phyloP scores from a whole-genome alignment of 31 red algal genomes.

The Asparagopsis taxiformis region DNA sequence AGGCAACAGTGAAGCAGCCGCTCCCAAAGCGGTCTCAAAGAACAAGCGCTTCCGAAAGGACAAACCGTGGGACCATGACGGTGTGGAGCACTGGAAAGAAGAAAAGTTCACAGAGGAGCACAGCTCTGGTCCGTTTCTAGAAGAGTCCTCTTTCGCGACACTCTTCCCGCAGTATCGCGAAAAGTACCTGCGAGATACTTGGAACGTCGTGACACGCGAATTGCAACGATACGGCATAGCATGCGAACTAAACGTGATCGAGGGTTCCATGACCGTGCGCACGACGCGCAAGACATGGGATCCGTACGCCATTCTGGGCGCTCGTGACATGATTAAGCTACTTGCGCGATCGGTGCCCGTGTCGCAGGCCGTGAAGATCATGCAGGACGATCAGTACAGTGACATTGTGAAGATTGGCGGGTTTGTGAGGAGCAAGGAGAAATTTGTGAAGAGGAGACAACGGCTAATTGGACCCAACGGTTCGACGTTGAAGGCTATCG shows the following conservation, averaged over 20 bases:
- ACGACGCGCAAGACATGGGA: slow-evolving; percentile 87
- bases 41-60: slow-evolving; percentile 79
- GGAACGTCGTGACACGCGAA: slow-evolving; percentile 69
- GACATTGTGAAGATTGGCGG: slow-evolving; percentile 88
- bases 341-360: slow-evolving; percentile 90
- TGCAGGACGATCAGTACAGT: slow-evolving; percentile 71
- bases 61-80: slow-evolving; percentile 95
- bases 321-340: slow-evolving; percentile 90
- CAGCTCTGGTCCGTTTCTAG: slow-evolving; percentile 74
- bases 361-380: slow-evolving; percentile 78
- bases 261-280: slow-evolving; percentile 88
- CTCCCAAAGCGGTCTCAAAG: background rate
- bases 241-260: slow-evolving; percentile 78
- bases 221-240: slow-evolving; percentile 56
- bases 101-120: slow-evolving; percentile 67
- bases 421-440: slow-evolving; percentile 74
- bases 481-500: slow-evolving; percentile 91
- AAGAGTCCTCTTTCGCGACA: slow-evolving; percentile 88
- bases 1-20: too few relatives aligned
- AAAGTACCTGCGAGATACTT: slow-evolving; percentile 83
- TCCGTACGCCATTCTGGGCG: slow-evolving; percentile 83
- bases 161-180: slow-evolving; percentile 96
- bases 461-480: slow-evolving; percentile 93
- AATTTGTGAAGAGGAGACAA: slow-evolving; percentile 87
- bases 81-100: slow-evolving; percentile 95